These are phyloP conservation scores for Gillenia trifoliata DNA, from an alignment of 306 rosid genomes.

Conservation along the genomic window DNA sequence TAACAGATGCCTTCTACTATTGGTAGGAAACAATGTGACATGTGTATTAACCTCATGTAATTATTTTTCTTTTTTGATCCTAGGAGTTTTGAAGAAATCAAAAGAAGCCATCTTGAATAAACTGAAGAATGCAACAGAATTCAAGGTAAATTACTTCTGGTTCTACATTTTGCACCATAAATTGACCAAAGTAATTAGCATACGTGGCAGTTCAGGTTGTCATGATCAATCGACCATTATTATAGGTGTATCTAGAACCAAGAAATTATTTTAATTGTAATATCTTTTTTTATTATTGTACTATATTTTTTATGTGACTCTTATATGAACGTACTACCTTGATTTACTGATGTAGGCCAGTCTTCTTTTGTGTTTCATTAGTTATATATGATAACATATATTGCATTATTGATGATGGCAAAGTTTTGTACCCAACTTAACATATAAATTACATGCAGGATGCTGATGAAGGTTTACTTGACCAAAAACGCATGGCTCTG, in stretches of 20 bases:
- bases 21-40: conserved; percentile 3
- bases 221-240: neutral
- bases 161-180: neutral
- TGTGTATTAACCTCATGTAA: neutral
- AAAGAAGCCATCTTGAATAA: conserved; percentile 49
- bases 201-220: neutral
- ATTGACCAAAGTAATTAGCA: neutral
- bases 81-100: conserved; percentile 75
- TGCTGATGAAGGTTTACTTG: conserved; percentile 27
- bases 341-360: neutral
- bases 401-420: neutral
- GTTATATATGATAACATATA: neutral
- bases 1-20: conserved; percentile 11
- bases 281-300: neutral
- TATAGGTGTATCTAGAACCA: neutral
- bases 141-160: conserved; percentile 39
- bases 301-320: neutral
- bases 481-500: conserved; percentile 40
- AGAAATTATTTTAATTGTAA: neutral
- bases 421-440: conserved; percentile 23
- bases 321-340: neutral
- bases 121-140: conserved; percentile 35
- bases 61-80: conserved; percentile 13
- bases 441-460: conserved; percentile 45
- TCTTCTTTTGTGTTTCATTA: neutral